Evolutionary conservation across 495 filamentous ascomycete species (phyloP), one percentile per base, ranked within the genome.

Genomic region (Aspergillus haitiensis): DNA sequence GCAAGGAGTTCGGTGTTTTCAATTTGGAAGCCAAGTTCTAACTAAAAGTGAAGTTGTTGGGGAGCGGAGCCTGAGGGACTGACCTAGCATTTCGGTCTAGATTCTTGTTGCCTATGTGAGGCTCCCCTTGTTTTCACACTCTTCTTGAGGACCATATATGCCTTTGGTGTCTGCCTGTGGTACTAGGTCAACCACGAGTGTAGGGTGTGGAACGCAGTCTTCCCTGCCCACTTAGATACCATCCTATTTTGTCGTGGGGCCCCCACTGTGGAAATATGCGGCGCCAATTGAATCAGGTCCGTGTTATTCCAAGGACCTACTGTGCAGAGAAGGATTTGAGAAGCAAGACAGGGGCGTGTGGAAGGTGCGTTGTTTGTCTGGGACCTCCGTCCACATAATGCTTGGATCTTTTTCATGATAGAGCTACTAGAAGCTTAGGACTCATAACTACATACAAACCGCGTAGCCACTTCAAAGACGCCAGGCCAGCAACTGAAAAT

Each of bases 381-480:
- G 6, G 16, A 37, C 27, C 39, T 42, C 9, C 39, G 12, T 42
- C 39, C 12, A 11, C 12, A 42, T 15, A 42, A 18, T 47, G n/a
- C 16, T 21, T 44, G 39, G 52, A 13, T 56, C 21, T 56, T 53
- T 33, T 49, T 46, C 33, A 50, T 21, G 33, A 18, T 9, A 40
- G 16, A 56, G n/a, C 40, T 58, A 40, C 53, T 42, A 53, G 50
- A 3, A 27, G 21, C 21, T 27, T 27, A 27, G 21, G 21, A 27
- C 21, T 45, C 16, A 36, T 54, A 58, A 42, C 52, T 52, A 36
- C 27, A 56, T 50, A 57, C 34, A 63, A 45, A 55, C 55, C 50
- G 32, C 33, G 15, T 27, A 53, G 60, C 54, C 60, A 58, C 47
- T 62, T 21, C n/a, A 57, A 40, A 57, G 60, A 63, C 60, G 50